These are phyloP conservation scores for Coniochaeta sp. DNA, from an alignment of 2,329 filamentous ascomycete species.

Conservation along the genomic window DNA sequence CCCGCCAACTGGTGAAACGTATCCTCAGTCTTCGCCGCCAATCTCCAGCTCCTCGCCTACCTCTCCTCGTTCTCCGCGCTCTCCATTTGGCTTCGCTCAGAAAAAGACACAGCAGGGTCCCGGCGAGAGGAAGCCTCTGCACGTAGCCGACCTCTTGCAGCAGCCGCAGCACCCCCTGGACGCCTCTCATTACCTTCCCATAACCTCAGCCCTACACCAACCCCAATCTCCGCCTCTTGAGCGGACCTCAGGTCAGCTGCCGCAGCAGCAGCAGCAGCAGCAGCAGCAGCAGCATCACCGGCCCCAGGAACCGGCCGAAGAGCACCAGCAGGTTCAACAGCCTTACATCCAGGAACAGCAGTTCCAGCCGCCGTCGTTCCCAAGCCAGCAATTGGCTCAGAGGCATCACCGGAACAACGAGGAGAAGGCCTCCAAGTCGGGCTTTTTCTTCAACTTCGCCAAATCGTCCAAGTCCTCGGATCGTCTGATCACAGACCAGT, in stretches of 20 bases:
- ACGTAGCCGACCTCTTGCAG: constrained; percentile 24
- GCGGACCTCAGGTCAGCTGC: constrained; percentile 6
- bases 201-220: constrained; percentile 17
- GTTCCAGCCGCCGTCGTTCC: constrained; percentile 9
- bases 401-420: constrained; percentile 27
- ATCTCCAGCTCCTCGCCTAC: constrained; percentile 21
- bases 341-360: constrained; percentile 8
- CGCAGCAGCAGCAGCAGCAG: constrained; percentile 10
- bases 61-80: constrained; percentile 36
- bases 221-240: constrained; percentile 6
- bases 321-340: constrained; percentile 2
- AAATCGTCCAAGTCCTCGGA: constrained; percentile 36
- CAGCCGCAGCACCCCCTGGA: constrained; percentile 14
- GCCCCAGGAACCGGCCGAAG: constrained; percentile 10
- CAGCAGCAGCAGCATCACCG: constrained; percentile 12
- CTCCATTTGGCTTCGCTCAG: constrained; percentile 37
- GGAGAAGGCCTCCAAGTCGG: constrained; percentile 37
- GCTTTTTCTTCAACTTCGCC: constrained; percentile 44
- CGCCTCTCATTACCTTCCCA: constrained; percentile 17
- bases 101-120: constrained; percentile 16
- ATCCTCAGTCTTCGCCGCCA: constrained; percentile 22
- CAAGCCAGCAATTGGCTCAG: constrained; percentile 24
- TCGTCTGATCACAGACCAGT: constrained; percentile 21
- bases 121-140: constrained; percentile 15
- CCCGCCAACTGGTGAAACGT: constrained; percentile 23